Evolutionary conservation across 1,284 basidiomycete species (phyloP).

Genomic region (Flammula alnicola): DNA sequence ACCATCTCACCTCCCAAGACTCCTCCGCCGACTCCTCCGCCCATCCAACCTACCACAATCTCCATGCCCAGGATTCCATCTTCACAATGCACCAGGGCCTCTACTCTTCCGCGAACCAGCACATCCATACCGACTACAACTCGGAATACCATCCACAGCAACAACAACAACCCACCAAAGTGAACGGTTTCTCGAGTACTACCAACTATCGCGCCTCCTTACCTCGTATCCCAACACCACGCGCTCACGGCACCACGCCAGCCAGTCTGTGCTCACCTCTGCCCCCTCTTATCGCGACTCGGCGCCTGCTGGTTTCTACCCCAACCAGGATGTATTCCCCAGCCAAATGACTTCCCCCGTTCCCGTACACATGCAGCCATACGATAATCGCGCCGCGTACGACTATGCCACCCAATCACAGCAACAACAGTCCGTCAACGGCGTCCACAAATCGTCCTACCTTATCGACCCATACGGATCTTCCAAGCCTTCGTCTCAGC

Average conservation of each 20-base stretch:
- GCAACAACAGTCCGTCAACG: constrained; percentile 34
- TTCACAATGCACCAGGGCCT: constrained; percentile 29
- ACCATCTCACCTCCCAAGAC: constrained; percentile 34
- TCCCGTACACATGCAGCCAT: constrained; percentile 38
- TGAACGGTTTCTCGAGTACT: constrained; percentile 42
- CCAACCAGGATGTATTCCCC: constrained; percentile 38
- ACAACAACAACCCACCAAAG: constrained; percentile 43
- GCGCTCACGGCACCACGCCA: constrained; percentile 40
- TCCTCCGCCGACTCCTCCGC: constrained; percentile 27
- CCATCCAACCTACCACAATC: constrained; percentile 40
- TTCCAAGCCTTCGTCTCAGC: constrained; percentile 21
- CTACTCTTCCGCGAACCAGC: constrained; percentile 31
- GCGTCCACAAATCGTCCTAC: constrained; percentile 31
- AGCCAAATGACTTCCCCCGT: constrained; percentile 43
- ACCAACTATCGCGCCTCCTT: constrained; percentile 36
- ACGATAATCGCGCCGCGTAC: constrained; percentile 46
- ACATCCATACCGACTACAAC: constrained; percentile 37
- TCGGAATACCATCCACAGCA: constrained; percentile 38
- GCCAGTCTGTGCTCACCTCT: constrained; percentile 29
- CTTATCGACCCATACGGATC: constrained; percentile 39
- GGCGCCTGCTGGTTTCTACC: constrained; percentile 31
- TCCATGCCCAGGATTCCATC: constrained; percentile 32
- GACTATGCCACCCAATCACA: no score
- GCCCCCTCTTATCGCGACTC: constrained; percentile 33
- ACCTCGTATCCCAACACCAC: constrained; percentile 42